These are phyloP conservation scores for Camellia granthamiana DNA, from an alignment of 148 eudicot genomes.

Conservation along the genomic window DNA sequence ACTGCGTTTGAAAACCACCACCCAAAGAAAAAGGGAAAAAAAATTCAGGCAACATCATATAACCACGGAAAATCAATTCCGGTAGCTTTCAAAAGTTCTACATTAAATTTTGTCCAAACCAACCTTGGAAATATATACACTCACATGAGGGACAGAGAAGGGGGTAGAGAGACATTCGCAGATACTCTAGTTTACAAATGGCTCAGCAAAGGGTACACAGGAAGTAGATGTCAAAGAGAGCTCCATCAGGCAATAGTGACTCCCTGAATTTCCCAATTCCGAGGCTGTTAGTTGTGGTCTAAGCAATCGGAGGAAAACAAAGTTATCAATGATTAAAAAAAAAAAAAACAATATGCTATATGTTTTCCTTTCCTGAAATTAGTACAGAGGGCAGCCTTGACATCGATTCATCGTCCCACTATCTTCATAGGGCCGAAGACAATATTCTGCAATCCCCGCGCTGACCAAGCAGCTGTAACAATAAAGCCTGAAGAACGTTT, in stretches of 20 bases:
- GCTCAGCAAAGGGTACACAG: slow-evolving; percentile 10
- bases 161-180: background rate
- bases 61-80: slow-evolving; percentile 12
- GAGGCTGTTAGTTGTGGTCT: slow-evolving; percentile 10
- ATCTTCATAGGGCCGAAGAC: slow-evolving; percentile 18
- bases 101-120: slow-evolving; percentile 13
- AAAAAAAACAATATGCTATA: slow-evolving; percentile 21
- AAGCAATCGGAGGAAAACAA: slow-evolving; percentile 3
- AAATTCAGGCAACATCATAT: background rate
- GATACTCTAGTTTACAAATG: slow-evolving; percentile 17
- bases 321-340: slow-evolving; percentile 12
- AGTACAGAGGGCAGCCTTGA: slow-evolving; percentile 12
- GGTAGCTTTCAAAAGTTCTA: background rate
- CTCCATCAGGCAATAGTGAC: slow-evolving; percentile 16
- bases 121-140: slow-evolving; percentile 21
- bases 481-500: background rate
- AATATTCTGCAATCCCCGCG: slow-evolving; percentile 6
- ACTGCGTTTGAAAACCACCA: too few relatives aligned
- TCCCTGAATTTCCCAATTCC: slow-evolving; percentile 12
- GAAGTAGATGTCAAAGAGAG: slow-evolving; percentile 10
- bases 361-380: slow-evolving; percentile 12
- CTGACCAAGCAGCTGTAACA: background rate
- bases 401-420: slow-evolving; percentile 1
- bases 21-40: too few relatives aligned
- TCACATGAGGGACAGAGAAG: background rate